Evolutionary conservation across 495 filamentous ascomycete species (phyloP).

Genomic region (Neurospora sp.): DNA sequence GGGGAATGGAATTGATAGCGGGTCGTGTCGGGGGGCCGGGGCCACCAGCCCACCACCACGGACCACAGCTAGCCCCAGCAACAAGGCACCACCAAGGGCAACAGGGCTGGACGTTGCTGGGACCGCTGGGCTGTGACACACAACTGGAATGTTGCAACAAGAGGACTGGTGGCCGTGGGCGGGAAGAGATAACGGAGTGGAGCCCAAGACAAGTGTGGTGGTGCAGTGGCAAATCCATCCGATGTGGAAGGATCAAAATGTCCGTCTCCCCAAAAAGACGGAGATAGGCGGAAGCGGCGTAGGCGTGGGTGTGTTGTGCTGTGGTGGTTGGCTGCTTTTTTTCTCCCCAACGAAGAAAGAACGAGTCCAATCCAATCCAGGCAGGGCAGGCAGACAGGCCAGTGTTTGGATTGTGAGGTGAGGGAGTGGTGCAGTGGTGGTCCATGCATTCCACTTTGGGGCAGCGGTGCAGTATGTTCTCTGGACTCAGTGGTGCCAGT

Average conservation of each 20-base stretch:
- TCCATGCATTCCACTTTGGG: background rate
- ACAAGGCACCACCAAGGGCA: background rate
- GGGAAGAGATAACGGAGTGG: background rate
- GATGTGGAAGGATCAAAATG: background rate
- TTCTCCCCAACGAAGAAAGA: background rate
- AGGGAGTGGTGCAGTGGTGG: background rate
- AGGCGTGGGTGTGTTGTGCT: background rate
- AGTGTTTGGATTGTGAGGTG: background rate
- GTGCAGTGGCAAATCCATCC: background rate
- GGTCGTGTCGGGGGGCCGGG: background rate
- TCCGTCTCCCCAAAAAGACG: background rate
- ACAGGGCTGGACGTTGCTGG: background rate
- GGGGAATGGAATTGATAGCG: background rate
- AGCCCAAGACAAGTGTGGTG: background rate
- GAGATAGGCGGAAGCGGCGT: background rate
- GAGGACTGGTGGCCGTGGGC: background rate
- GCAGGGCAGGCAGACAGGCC: background rate
- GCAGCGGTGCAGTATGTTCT: background rate
- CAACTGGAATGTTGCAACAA: background rate
- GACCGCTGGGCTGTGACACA: background rate
- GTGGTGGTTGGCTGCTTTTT: background rate
- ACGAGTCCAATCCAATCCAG: background rate
- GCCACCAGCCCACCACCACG: background rate
- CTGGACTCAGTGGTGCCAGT: background rate
- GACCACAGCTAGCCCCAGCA: background rate